Base-by-base conservation (phyloP, 768 basidiomycete species). In the Tricholoma sp. region DNA sequence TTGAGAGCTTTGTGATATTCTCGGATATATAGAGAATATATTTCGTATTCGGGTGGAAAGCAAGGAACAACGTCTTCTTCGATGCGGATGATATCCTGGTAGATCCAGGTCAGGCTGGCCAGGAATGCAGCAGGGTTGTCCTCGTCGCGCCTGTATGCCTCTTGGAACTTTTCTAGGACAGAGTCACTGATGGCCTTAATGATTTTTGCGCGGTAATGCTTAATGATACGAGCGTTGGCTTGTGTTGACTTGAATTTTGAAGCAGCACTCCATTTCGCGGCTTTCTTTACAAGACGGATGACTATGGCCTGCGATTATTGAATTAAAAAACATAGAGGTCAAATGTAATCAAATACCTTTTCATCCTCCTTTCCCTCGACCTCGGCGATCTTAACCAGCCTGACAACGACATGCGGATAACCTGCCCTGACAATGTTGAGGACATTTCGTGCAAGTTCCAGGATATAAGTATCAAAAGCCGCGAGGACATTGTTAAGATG, bases 181-280 rank as follows among this genome's bases (percentile, higher is more conserved):
- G 92, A 88, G 14, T 88, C 83, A 1, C 81, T 76, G 68, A 98
- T 91, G 21, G 81, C 82, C 66, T 89, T 91, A 60, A 84, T 80
- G 58, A 97, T 82, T 69, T 94, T 96, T 56, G 90, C 86, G 16
- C 95, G 86, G 70, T 98, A 98, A 70, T 97, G 91, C 72, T 98
- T 99, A 69, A 98, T 84, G 32, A 92, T 79, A 43, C 96, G 86
- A 11, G 95, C 91, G 62, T 94, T 87, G 46, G 94, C 94, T 71
- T 92, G 89, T 81, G 95, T 85, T 12, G 93, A 96, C 67, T 85
- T 91, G 75, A 93, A 95, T 71, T 92, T 94, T 10, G 91, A 87
- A 1, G 97, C 92, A 18, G 94, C 90, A 64, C 96, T 95, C 69
- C 90, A 79, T 66, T 92, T 94, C 6, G 92, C 91, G 1, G 91